phyloP scores from a whole-genome alignment of 2,329 filamentous ascomycete species.

The Trichoderma afroharzianum region DNA sequence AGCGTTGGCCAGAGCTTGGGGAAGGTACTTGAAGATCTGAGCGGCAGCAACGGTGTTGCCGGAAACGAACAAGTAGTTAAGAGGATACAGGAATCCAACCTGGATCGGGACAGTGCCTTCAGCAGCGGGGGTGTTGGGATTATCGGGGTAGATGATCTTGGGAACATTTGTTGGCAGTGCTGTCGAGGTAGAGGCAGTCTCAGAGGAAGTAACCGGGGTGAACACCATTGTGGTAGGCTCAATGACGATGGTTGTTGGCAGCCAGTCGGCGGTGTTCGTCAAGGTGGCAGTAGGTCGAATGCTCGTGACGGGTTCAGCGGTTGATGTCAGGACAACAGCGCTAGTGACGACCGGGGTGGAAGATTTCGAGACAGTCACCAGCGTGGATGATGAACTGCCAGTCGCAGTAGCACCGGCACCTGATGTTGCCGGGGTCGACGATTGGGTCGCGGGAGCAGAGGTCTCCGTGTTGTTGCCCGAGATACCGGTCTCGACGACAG shows the following conservation, averaged over 20 bases:
- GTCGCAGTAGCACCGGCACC: background rate
- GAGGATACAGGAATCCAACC: constrained; percentile 73
- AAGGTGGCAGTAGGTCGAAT: constrained; percentile 42
- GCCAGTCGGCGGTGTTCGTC: constrained; percentile 43
- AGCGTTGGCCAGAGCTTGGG: constrained; percentile 64
- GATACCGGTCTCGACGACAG: background rate
- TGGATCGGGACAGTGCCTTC: constrained; percentile 70
- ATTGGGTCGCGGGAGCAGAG: background rate
- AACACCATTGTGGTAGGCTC: constrained; percentile 43
- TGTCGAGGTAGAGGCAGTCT: constrained; percentile 43
- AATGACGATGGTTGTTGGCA: constrained; percentile 60
- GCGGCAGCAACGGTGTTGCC: constrained; percentile 66
- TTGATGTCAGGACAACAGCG: constrained; percentile 7
- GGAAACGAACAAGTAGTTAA: constrained; percentile 84
- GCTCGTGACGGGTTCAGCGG: constrained; percentile 35
- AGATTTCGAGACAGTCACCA: constrained; percentile 4
- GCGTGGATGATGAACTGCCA: background rate
- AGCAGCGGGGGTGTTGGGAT: constrained; percentile 50
- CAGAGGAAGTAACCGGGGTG: constrained; percentile 27
- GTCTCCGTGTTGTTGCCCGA: background rate
- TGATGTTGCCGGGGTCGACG: background rate
- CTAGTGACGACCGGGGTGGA: background rate
- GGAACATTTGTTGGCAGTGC: constrained; percentile 66
- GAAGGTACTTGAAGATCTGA: constrained; percentile 81
- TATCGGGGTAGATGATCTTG: constrained; percentile 68